phyloP scores from a whole-genome alignment of 192 early-diverging fungal species.

The Coemansia sp. region DNA sequence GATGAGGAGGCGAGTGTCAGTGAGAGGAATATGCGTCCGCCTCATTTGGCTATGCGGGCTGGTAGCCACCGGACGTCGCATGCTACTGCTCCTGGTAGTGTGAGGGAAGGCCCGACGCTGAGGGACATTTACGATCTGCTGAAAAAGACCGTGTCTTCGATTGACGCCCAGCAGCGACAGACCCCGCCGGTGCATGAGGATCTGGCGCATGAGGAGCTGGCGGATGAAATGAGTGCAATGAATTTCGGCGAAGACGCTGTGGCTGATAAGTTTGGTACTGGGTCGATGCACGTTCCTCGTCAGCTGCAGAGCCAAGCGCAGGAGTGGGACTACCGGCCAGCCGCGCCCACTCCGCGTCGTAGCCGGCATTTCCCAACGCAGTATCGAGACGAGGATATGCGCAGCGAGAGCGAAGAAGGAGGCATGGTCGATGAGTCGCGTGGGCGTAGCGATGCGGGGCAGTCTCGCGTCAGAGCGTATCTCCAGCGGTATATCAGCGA shows the following conservation, averaged over 20 bases:
- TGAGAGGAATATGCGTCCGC: too few species aligned
- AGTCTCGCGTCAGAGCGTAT: slow-evolving; percentile 20
- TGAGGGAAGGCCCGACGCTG: slow-evolving; percentile 25
- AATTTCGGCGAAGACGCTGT: background rate
- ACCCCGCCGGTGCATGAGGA: too few species aligned
- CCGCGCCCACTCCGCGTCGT: slow-evolving; percentile 48
- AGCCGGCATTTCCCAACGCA: slow-evolving; percentile 20
- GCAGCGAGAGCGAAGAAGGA: slow-evolving; percentile 3
- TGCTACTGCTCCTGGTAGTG: background rate
- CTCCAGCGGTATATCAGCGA: slow-evolving; percentile 27
- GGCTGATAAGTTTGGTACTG: background rate
- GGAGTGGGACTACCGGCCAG: slow-evolving; percentile 18
- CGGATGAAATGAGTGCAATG: background rate
- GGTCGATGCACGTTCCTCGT: slow-evolving; percentile 11
- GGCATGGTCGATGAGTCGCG: background rate
- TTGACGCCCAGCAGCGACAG: slow-evolving; percentile 10
- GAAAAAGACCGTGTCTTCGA: slow-evolving; percentile 15
- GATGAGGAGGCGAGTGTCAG: background rate
- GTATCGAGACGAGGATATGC: background rate
- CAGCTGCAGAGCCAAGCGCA: slow-evolving; percentile 11
- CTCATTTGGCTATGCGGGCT: too few species aligned
- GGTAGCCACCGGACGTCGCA: background rate
- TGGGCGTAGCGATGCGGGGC: slow-evolving; percentile 8
- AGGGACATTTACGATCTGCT: slow-evolving; percentile 48
- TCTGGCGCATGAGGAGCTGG: background rate